phyloP scores from a whole-genome alignment of 106 monocot genomes.

The Dendrobium officinale region DNA sequence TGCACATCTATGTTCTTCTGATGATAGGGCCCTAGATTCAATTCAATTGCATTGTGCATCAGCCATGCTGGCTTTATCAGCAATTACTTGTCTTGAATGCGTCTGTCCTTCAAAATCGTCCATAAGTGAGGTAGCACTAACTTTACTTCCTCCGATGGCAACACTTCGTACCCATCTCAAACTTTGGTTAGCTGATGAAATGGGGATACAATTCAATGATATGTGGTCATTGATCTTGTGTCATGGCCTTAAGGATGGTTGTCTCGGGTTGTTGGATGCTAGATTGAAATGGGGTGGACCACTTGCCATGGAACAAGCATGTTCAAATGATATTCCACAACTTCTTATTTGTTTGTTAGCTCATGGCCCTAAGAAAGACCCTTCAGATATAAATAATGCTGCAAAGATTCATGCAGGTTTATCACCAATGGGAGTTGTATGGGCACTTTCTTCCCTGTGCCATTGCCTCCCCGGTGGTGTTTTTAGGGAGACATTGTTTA shows the following conservation, averaged over 20 bases:
- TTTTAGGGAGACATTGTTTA: slow-evolving; percentile 73
- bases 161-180: slow-evolving; percentile 55
- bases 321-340: slow-evolving; percentile 76
- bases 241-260: slow-evolving; percentile 74
- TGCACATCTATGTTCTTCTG: slow-evolving; percentile 55
- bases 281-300: slow-evolving; percentile 81
- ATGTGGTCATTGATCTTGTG: slow-evolving; percentile 33
- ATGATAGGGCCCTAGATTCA: slow-evolving; percentile 41
- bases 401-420: slow-evolving; percentile 32
- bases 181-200: slow-evolving; percentile 49
- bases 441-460: slow-evolving; percentile 59
- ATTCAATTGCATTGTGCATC: slow-evolving; percentile 72
- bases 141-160: slow-evolving; percentile 71
- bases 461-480: slow-evolving; percentile 64
- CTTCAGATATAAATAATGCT: slow-evolving; percentile 23
- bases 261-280: slow-evolving; percentile 62
- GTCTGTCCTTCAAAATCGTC: slow-evolving; percentile 31
- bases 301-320: slow-evolving; percentile 83
- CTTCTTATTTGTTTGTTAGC: slow-evolving; percentile 60
- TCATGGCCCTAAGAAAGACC: slow-evolving; percentile 35
- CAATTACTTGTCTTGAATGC: slow-evolving; percentile 66
- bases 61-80: slow-evolving; percentile 87
- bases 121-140: slow-evolving; percentile 53
- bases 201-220: slow-evolving; percentile 17
- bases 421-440: slow-evolving; percentile 78